Evolutionary conservation across 495 filamentous ascomycete genomes (phyloP).

Genomic region (Podospora australis): DNA sequence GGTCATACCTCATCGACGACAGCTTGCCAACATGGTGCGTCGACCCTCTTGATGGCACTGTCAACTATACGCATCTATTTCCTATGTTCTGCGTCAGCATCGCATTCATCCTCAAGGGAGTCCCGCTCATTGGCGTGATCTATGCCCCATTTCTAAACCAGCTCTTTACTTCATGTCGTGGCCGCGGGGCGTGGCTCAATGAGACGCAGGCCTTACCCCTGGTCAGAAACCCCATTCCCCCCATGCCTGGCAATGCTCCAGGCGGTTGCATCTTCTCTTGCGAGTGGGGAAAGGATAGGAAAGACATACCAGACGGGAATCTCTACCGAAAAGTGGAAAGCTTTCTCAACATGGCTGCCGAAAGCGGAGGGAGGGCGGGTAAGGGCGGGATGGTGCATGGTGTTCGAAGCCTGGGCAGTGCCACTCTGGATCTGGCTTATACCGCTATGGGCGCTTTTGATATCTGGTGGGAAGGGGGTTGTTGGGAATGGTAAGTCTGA

Average conservation of each 20-base stretch:
- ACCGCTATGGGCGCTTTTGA: constrained; percentile 68
- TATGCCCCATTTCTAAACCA: constrained; percentile 59
- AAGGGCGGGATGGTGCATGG: constrained; percentile 77
- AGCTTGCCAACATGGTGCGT: constrained; percentile 60
- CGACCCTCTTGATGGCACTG: constrained; percentile 64
- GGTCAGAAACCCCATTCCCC: constrained; percentile 49
- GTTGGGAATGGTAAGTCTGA: constrained; percentile 62
- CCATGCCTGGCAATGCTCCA: constrained; percentile 56
- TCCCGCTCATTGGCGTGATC: constrained; percentile 58
- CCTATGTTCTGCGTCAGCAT: constrained; percentile 70
- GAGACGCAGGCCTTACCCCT: constrained; percentile 53
- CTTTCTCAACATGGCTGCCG: constrained; percentile 64
- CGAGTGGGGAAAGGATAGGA: constrained; percentile 68
- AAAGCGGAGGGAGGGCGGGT: constrained; percentile 49
- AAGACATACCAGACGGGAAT: constrained; percentile 55
- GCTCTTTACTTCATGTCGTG: constrained; percentile 55
- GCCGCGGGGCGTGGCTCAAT: constrained; percentile 61
- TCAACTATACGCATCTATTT: constrained; percentile 67
- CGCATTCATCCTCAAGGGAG: constrained; percentile 50
- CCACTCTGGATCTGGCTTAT: constrained; percentile 68
- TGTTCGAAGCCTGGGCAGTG: constrained; percentile 61
- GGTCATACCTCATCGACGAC: constrained; percentile 53
- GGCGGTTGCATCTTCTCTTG: constrained; percentile 60
- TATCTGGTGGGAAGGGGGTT: constrained; percentile 79
- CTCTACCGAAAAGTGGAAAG: constrained; percentile 61